These are phyloP conservation scores for Friedmanniomyces simplex DNA, from an alignment of 495 filamentous ascomycete species.

Conservation along the genomic window DNA sequence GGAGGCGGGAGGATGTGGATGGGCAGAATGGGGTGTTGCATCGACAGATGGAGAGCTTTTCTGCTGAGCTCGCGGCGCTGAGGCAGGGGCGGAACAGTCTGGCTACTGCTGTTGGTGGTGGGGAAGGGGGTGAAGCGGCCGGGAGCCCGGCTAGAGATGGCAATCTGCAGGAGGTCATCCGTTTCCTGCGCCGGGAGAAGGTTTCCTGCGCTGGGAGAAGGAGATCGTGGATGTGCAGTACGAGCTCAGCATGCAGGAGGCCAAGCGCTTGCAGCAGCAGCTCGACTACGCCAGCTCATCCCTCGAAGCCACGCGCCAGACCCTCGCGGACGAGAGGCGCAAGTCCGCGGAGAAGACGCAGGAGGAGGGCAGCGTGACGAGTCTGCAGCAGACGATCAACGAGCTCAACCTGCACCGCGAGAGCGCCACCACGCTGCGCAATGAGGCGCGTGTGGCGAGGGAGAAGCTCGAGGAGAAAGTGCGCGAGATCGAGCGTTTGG, in stretches of 20 bases:
- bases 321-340: conserved; percentile 77
- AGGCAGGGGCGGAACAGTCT: conserved; percentile 52
- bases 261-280: conserved; percentile 78
- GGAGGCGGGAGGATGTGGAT: conserved; percentile 65
- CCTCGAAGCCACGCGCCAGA: conserved; percentile 74
- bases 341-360: conserved; percentile 61
- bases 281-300: conserved; percentile 75
- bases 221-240: conserved; percentile 95
- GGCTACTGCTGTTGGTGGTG: background rate
- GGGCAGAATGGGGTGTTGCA: conserved; percentile 82
- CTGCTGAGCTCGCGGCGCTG: conserved; percentile 61
- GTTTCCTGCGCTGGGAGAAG: too few relatives aligned
- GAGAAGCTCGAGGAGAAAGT: conserved; percentile 62
- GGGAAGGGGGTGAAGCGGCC: background rate
- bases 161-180: conserved; percentile 77
- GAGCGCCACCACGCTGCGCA: conserved; percentile 77
- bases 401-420: conserved; percentile 95
- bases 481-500: conserved; percentile 60
- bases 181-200: conserved; percentile 81
- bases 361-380: conserved; percentile 64
- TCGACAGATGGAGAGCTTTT: conserved; percentile 75
- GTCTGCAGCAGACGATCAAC: conserved; percentile 84
- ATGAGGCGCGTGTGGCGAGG: conserved; percentile 70
- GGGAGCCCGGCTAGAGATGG: conserved; percentile 37
- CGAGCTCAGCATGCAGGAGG: conserved; percentile 75